A percentile compares a stretch with the other conserved stretches of the same genome.
These are phyloP conservation scores for Coleophoma eucalyptorum DNA, from an alignment of 2,329 filamentous ascomycete genomes.

Conservation along the genomic window DNA sequence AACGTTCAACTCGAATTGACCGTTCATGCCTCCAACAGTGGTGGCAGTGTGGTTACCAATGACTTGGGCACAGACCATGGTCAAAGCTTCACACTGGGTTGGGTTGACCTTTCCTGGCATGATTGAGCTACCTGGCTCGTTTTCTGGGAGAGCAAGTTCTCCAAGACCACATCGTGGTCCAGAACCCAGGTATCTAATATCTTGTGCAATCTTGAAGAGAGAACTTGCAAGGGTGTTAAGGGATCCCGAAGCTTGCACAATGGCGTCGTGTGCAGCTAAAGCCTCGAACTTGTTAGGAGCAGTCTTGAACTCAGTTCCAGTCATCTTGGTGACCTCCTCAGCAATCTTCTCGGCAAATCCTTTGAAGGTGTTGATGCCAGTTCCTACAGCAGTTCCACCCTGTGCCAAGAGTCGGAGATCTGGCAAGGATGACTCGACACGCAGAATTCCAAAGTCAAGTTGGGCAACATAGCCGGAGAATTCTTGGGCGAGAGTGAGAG, in stretches of 20 bases:
- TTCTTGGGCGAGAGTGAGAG: conserved; percentile 91
- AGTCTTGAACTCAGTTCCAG: conserved; percentile 88
- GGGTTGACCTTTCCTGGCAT: conserved; percentile 99
- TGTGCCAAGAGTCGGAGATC: conserved; percentile 86
- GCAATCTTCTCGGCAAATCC: conserved; percentile 95
- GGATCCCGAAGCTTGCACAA: conserved; percentile 89
- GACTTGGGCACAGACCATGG: conserved; percentile 96
- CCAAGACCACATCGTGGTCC: conserved; percentile 94
- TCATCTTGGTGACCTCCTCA: conserved; percentile 86
- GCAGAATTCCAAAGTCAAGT: conserved; percentile 84
- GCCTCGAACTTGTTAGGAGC: conserved; percentile 99
- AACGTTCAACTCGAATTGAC: conserved; percentile 98
- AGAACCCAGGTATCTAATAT: conserved; percentile 94
- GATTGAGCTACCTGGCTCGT: conserved; percentile 96
- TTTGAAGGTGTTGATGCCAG: conserved; percentile 94
- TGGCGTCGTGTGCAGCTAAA: conserved; percentile 90
- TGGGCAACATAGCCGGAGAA: conserved; percentile 97
- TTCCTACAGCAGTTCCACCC: conserved; percentile 94
- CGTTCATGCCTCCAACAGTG: conserved; percentile 93
- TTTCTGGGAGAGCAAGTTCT: conserved; percentile 90
- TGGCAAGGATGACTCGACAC: conserved; percentile 77
- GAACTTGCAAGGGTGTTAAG: conserved; percentile 90
- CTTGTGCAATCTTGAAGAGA: conserved; percentile 97
- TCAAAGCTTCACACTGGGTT: conserved; percentile 95
- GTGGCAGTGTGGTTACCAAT: conserved; percentile 95